Base-by-base conservation (phyloP, 2,329 filamentous ascomycete genomes). In the Talaromyces funiculosus region DNA sequence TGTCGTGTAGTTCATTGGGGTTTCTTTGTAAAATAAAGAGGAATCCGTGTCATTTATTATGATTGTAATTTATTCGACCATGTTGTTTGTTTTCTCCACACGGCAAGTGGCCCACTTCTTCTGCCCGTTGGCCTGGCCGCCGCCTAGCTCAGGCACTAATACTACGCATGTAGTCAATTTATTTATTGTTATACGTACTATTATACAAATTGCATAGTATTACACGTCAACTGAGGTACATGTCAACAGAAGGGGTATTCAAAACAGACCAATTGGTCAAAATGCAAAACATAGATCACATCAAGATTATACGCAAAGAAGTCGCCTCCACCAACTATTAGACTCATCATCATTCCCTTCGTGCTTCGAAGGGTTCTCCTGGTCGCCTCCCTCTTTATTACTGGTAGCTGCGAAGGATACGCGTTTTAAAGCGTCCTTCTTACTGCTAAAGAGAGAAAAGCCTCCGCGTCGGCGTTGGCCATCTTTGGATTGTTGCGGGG, bases 11-110 rank as follows among this genome's bases (percentile, higher is more conserved):
- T 4, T 51, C 47, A 33, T 51, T 35, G 10, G 14, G 3, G 4
- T 12, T 20, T 14, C 10, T 31, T 10, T n/a, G 22, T n/a, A 24
- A 47, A n/a, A 26, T 45, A n/a, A 47, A 29, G 24, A 20, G 47
- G 18, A 35, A 20, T n/a, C 9, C 5, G 29, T 33, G 45, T 49
- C n/a, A 24, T 53, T 53, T 35, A 20, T 53, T 53, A 22, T 53
- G 26, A 22, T 53, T 20, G 26, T 53, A 14, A 37, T 53, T 53
- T 35, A 53, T 53, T 31, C 14, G 33, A 40, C 26, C 18, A 45
- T 53, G 54, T 61, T 61, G 60, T 61, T 61, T 61, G 55, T 61
- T 61, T 61, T 57, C 60, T 61, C 60, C 60, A 58, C 55, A 61
- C 54, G 60, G 60, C 54, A 58, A 31, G 60, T 18, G 59, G 53